Base-by-base conservation (phyloP, 2,329 filamentous ascomycete genomes). In the Colletotrichum tabaci region DNA sequence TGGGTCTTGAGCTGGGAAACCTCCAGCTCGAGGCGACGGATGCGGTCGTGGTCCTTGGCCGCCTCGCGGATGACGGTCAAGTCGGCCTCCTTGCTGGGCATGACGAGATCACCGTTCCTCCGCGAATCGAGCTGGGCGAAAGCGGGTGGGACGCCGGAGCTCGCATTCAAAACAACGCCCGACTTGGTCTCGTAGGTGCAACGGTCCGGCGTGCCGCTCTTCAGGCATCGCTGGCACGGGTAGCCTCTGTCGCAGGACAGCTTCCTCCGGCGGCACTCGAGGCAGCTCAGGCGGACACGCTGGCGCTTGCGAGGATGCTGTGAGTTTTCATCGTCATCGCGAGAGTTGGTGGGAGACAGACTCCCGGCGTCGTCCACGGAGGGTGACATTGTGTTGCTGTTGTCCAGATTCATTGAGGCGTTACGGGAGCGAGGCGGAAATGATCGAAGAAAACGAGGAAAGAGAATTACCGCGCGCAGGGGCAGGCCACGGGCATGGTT, bases 141-240 rank as follows among this genome's bases (percentile, higher is more conserved):
- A 77, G 82, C 81, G 78, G 83, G 79, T 76, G 82, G 80, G 73
- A 85, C 79, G 74, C 86, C 82, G 56, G 86, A 83, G 65, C 83
- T 82, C 76, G 84, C 81, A 67, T 86, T 84, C 73, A 87, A 81
- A 71, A 88, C 81, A 76, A 87, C 85, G 66, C 86, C 84, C 61
- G 81, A 87, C 81, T 85, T 88, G 40, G 87, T 86, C 79, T 90
- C 88, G 76, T 90, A 90, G 73, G 86, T 88, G 80, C 88, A 90
- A 18, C 86, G 84, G 62, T 90, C 88, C 23, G 88, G 85, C 38
- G 88, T 90, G 75, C 88, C 88, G 72, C 88, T 90, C 80, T 90
- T 90, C 79, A 90, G 84, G 79, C 89, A 91, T 57, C 89, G 86
- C 79, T 90, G 88, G 77, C 89, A 91, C 30, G 89, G 89, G 75